Percentiles rank a stretch among this genome's conserved stretches.
Conservation (phyloP, 306 rosid genomes). For the Ceratonia siliqua region DNA sequence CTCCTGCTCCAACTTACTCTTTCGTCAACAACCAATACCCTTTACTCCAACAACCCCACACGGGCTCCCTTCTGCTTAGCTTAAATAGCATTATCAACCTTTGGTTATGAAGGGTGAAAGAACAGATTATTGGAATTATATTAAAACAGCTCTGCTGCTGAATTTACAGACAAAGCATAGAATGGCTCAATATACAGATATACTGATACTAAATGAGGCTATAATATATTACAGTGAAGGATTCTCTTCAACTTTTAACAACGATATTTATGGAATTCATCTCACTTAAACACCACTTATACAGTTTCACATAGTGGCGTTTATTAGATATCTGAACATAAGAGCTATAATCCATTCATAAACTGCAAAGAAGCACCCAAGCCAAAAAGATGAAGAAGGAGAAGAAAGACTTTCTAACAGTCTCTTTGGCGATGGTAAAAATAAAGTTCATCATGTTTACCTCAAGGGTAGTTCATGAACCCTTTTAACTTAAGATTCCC, state of each 20-base stretch:
- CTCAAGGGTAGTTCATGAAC: background rate
- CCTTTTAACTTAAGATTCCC: background rate
- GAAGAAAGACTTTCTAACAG: background rate
- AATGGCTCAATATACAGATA: no score
- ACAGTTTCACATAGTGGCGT: no score
- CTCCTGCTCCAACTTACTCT: slow-evolving; percentile 22
- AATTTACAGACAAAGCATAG: background rate
- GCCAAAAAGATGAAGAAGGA: background rate
- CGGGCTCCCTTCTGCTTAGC: background rate
- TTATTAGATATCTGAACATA: no score
- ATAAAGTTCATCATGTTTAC: slow-evolving; percentile 10
- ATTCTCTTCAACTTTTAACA: no score
- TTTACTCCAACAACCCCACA: slow-evolving; percentile 30
- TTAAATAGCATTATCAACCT: no score
- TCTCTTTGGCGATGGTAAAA: background rate
- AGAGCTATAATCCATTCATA: background rate
- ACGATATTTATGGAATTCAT: no score
- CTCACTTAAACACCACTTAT: no score
- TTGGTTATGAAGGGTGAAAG: background rate
- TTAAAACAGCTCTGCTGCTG: background rate
- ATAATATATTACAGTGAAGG: no score
- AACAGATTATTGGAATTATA: background rate
- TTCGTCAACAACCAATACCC: slow-evolving; percentile 22
- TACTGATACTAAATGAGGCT: no score
- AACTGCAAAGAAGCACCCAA: background rate